Evolutionary conservation across 345 rosid genomes (phyloP).

Genomic region (Lenwebbia sp.): DNA sequence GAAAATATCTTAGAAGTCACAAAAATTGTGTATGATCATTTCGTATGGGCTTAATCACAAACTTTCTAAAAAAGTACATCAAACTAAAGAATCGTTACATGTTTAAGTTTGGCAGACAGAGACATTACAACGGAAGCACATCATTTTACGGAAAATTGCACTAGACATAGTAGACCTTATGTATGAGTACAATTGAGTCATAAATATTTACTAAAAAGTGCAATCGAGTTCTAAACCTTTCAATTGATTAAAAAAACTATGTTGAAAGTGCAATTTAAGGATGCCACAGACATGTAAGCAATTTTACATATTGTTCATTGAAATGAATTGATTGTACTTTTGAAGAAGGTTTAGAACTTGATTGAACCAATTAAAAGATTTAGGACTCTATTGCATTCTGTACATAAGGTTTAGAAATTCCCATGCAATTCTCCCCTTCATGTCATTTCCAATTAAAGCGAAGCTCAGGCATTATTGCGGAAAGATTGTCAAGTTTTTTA

Average conservation of each 20-base stretch:
- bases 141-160: not conserved
- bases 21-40: not conserved
- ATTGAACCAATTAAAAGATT: not conserved
- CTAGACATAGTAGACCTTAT: not conserved
- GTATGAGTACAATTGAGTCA: not conserved
- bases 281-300: not conserved
- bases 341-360: not conserved
- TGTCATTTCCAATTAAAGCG: not conserved
- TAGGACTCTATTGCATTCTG: not conserved
- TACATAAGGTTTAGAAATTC: not conserved
- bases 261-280: not conserved
- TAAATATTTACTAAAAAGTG: not conserved
- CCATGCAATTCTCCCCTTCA: not conserved
- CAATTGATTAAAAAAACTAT: not conserved
- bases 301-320: not conserved
- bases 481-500: not conserved
- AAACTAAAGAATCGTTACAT: not conserved
- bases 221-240: not conserved
- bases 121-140: not conserved
- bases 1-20: not conserved
- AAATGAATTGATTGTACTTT: not conserved
- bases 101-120: not conserved
- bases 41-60: not conserved
- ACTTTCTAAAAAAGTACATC: not conserved
- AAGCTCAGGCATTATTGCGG: not conserved